Conservation (phyloP, 805 yeast genomes). For the Cyberlindnera sargentensis region DNA sequence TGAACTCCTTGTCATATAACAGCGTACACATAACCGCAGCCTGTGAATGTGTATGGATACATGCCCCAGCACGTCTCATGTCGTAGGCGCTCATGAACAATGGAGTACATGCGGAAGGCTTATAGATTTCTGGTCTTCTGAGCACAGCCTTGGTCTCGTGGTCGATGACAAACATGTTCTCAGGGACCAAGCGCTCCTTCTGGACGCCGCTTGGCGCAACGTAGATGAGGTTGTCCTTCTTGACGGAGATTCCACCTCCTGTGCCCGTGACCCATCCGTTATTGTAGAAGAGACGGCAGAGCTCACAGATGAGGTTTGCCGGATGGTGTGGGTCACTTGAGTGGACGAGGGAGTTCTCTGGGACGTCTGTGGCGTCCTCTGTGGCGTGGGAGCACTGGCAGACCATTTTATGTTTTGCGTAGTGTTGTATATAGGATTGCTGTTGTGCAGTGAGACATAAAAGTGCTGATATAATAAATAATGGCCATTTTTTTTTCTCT, state of each 20-base stretch:
- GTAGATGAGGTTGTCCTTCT: constrained; percentile 47
- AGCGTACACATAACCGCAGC: constrained; percentile 77
- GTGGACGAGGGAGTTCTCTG: constrained; percentile 15
- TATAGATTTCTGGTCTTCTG: constrained; percentile 55
- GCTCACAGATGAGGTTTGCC: constrained; percentile 75
- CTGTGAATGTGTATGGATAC: constrained; percentile 92
- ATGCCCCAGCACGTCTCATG: constrained; percentile 80
- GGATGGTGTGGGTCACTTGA: constrained; percentile 37
- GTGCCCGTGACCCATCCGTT: constrained; percentile 95
- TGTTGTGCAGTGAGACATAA: background rate
- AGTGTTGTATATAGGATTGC: background rate
- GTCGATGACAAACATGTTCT: constrained; percentile 74
- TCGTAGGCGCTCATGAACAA: constrained; percentile 59
- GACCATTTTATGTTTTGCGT: background rate
- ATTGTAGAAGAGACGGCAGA: constrained; percentile 68
- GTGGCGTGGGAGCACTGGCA: constrained; percentile 5
- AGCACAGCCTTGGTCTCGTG: constrained; percentile 43
- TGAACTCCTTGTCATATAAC: constrained; percentile 63
- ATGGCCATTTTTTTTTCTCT: background rate
- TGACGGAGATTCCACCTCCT: constrained; percentile 88
- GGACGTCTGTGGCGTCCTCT: background rate
- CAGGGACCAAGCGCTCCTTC: constrained; percentile 79
- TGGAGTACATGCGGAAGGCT: constrained; percentile 95
- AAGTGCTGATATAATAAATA: too few species aligned
- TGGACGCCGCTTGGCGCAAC: constrained; percentile 97